A percentile compares a stretch with the other conserved stretches of the same genome.
phyloP scores from a whole-genome alignment of 1,139 yeast genomes.

The Geotrichum histeridarum region DNA sequence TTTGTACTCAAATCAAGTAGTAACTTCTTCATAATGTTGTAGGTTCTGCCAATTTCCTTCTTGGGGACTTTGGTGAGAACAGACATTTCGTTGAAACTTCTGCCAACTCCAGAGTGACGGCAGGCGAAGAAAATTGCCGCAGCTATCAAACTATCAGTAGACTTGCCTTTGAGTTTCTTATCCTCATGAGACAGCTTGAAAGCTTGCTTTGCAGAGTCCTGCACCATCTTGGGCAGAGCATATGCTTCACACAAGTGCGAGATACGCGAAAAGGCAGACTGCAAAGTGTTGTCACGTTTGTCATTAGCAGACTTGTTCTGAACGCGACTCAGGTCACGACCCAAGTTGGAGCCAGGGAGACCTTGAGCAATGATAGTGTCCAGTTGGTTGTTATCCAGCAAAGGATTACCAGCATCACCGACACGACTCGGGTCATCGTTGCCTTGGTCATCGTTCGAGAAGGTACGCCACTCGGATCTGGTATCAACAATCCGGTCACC shows the following conservation, averaged over 20 bases:
- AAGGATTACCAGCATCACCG: slow-evolving; percentile 94
- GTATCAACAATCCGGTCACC: slow-evolving; percentile 93
- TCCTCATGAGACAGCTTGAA: slow-evolving; percentile 90
- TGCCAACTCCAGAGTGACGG: slow-evolving; percentile 87
- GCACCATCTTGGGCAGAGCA: slow-evolving; percentile 88
- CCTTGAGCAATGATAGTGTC: slow-evolving; percentile 89
- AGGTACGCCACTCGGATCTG: slow-evolving; percentile 97
- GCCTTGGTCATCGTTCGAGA: slow-evolving; percentile 89
- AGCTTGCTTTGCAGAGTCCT: slow-evolving; percentile 96
- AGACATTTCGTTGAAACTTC: slow-evolving; percentile 94
- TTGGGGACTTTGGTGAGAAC: slow-evolving; percentile 91
- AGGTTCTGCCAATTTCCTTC: slow-evolving; percentile 76
- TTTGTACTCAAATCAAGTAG: slow-evolving; percentile 40
- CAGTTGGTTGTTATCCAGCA: slow-evolving; percentile 84
- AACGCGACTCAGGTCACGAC: slow-evolving; percentile 83
- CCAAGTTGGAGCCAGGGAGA: slow-evolving; percentile 59
- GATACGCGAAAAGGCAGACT: slow-evolving; percentile 84
- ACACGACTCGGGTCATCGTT: slow-evolving; percentile 99
- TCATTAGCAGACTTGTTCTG: slow-evolving; percentile 84
- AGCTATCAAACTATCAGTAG: slow-evolving; percentile 93
- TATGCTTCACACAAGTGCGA: slow-evolving; percentile 97
- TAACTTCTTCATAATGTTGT: slow-evolving; percentile 72
- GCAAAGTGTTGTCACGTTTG: slow-evolving; percentile 78
- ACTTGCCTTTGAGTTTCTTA: slow-evolving; percentile 78
- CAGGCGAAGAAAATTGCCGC: slow-evolving; percentile 94